These are phyloP conservation scores for Ceratobasidium sp. DNA, from an alignment of 1,284 basidiomycete genomes.

Conservation along the genomic window DNA sequence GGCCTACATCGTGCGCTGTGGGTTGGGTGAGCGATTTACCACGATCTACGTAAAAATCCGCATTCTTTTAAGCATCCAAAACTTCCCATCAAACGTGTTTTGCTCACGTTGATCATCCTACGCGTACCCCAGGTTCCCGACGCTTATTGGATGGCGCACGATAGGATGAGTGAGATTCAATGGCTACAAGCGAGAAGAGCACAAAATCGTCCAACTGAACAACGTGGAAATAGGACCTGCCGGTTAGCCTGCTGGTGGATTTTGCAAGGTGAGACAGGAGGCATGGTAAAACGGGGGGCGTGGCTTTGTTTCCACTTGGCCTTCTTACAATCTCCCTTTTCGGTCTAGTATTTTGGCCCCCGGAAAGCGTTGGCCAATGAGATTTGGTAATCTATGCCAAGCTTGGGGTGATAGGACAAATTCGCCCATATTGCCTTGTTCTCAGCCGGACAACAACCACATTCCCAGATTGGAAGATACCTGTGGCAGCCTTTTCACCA, in stretches of 20 bases:
- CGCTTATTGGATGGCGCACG: slow-evolving; percentile 71
- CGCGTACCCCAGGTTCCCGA: slow-evolving; percentile 63
- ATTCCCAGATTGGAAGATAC: slow-evolving; percentile 71
- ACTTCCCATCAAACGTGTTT: slow-evolving; percentile 48
- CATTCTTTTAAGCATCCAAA: slow-evolving; percentile 44
- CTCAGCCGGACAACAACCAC: slow-evolving; percentile 49
- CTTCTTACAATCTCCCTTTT: neutral
- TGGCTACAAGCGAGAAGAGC: slow-evolving; percentile 61
- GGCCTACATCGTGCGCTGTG: slow-evolving; percentile 67
- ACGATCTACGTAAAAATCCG: slow-evolving; percentile 45
- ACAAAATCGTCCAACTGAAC: slow-evolving; percentile 49
- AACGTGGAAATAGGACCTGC: slow-evolving; percentile 46
- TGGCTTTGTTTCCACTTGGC: neutral
- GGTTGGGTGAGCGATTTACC: slow-evolving; percentile 61
- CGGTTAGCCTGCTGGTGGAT: slow-evolving; percentile 39
- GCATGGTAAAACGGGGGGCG: neutral
- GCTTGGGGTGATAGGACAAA: slow-evolving; percentile 59
- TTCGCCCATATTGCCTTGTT: neutral
- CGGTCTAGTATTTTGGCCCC: slow-evolving; percentile 65
- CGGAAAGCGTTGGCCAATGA: slow-evolving; percentile 69
- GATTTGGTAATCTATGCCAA: slow-evolving; percentile 76
- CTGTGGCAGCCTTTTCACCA: slow-evolving; percentile 62
- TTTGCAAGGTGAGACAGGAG: slow-evolving; percentile 43
- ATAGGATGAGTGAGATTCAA: slow-evolving; percentile 73
- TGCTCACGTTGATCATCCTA: neutral